Evolutionary conservation across 345 rosid species (phyloP).

Genomic region (Syzygium oleosum): DNA sequence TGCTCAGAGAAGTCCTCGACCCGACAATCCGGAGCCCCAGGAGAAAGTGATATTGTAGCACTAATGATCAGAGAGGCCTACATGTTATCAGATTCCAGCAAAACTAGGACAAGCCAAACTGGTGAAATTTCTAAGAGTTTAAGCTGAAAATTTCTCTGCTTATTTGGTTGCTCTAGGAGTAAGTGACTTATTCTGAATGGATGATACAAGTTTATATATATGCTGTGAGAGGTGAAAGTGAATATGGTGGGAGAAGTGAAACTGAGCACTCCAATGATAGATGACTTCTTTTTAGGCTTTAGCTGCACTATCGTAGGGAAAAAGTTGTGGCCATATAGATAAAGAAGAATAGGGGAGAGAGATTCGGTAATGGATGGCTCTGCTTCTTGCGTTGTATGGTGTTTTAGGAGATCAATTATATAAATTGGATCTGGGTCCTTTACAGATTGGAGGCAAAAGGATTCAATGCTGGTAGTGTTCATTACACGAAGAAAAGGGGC

Average conservation of each 20-base stretch:
- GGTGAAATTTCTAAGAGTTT: background rate
- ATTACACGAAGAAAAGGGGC: background rate
- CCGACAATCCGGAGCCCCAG: background rate
- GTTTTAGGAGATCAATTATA: background rate
- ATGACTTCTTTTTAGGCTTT: background rate
- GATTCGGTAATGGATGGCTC: constrained; percentile 7
- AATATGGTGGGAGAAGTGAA: background rate
- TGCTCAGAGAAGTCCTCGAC: background rate
- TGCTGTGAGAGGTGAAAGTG: background rate
- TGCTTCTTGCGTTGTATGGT: background rate
- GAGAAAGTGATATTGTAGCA: constrained; percentile 11
- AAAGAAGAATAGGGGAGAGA: background rate
- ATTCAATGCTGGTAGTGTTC: background rate
- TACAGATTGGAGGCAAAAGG: constrained; percentile 2
- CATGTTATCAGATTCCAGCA: constrained; percentile 21
- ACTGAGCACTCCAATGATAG: background rate
- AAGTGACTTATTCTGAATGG: background rate
- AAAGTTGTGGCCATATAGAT: background rate
- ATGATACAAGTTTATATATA: background rate
- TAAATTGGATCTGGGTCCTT: background rate
- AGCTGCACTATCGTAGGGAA: background rate
- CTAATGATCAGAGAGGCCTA: background rate
- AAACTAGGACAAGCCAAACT: background rate
- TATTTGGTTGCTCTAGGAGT: background rate
- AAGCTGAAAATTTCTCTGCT: background rate